These are phyloP conservation scores for Rhizodiscina lignyota DNA, from an alignment of 495 filamentous ascomycete genomes.

Conservation along the genomic window DNA sequence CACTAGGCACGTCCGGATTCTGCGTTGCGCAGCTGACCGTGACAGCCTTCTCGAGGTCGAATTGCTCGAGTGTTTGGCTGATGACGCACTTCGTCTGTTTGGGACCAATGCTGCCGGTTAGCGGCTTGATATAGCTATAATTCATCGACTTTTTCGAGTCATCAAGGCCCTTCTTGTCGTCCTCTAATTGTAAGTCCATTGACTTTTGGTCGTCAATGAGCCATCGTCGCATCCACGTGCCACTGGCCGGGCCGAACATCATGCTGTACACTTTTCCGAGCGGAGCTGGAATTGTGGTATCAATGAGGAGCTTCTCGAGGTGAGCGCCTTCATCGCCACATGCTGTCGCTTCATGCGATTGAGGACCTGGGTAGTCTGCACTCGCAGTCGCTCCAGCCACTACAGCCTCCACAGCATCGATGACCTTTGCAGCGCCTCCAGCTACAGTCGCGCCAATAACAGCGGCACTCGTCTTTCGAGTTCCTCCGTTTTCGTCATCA, in stretches of 20 bases:
- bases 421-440: conserved; percentile 25
- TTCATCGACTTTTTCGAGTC: conserved; percentile 54
- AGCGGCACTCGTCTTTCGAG: conserved; percentile 52
- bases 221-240: conserved; percentile 68
- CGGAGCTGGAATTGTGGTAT: conserved; percentile 74
- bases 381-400: conserved; percentile 30
- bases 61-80: conserved; percentile 59
- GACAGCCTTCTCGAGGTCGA: conserved; percentile 80
- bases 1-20: conserved; percentile 89
- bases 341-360: conserved; percentile 65
- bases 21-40: conserved; percentile 52
- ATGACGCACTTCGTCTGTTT: conserved; percentile 92
- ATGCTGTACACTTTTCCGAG: conserved; percentile 83
- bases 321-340: conserved; percentile 62
- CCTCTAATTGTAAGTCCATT: conserved; percentile 63
- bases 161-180: conserved; percentile 61
- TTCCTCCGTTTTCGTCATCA: conserved; percentile 34
- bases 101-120: conserved; percentile 70
- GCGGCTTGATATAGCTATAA: conserved; percentile 84
- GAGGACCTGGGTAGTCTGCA: conserved; percentile 76
- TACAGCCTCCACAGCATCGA: conserved; percentile 36
- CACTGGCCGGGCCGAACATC: conserved; percentile 67
- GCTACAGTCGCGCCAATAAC: conserved; percentile 21
- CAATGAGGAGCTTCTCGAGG: conserved; percentile 69
- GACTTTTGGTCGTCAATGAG: conserved; percentile 78